A percentile compares a stretch with the other conserved stretches of the same genome.
phyloP scores from a whole-genome alignment of 2,329 filamentous ascomycete genomes.

The Phoma sp. region DNA sequence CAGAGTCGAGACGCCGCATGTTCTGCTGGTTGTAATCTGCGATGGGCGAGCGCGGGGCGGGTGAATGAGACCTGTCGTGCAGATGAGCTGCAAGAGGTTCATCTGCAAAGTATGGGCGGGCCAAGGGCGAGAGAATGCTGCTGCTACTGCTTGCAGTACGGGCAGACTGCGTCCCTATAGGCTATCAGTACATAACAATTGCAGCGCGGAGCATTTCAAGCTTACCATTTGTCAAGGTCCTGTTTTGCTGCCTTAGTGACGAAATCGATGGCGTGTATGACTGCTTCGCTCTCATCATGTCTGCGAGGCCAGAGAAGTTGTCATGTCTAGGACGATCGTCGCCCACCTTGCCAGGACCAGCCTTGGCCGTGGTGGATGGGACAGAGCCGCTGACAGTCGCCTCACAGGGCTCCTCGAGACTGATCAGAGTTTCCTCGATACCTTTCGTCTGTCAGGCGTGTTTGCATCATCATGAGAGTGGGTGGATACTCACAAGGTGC shows the following conservation, averaged over 20 bases:
- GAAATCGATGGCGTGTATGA: slow-evolving; percentile 8
- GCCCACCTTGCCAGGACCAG: background rate
- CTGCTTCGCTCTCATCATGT: slow-evolving; percentile 28
- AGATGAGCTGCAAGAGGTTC: slow-evolving; percentile 18
- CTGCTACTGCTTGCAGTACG: background rate
- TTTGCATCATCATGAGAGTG: background rate
- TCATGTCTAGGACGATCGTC: slow-evolving; percentile 9
- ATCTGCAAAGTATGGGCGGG: background rate
- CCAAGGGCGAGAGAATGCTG: slow-evolving; percentile 13
- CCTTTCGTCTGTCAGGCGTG: slow-evolving; percentile 2
- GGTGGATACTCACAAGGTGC: slow-evolving; percentile 4
- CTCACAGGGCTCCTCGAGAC: slow-evolving; percentile 5
- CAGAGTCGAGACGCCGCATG: slow-evolving; percentile 3
- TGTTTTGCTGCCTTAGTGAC: background rate
- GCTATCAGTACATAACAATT: background rate
- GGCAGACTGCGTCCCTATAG: slow-evolving; percentile 9
- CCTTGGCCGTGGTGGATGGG: background rate
- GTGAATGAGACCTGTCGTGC: slow-evolving; percentile 1
- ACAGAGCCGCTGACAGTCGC: background rate
- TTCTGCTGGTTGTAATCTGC: background rate
- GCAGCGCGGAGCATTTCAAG: background rate
- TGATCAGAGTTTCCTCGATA: slow-evolving; percentile 20
- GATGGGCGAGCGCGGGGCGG: background rate
- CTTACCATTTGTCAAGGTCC: slow-evolving; percentile 2
- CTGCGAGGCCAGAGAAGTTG: slow-evolving; percentile 26